Evolutionary conservation across 1,139 yeast genomes (phyloP).

Genomic region (Protomyces pachydermus): DNA sequence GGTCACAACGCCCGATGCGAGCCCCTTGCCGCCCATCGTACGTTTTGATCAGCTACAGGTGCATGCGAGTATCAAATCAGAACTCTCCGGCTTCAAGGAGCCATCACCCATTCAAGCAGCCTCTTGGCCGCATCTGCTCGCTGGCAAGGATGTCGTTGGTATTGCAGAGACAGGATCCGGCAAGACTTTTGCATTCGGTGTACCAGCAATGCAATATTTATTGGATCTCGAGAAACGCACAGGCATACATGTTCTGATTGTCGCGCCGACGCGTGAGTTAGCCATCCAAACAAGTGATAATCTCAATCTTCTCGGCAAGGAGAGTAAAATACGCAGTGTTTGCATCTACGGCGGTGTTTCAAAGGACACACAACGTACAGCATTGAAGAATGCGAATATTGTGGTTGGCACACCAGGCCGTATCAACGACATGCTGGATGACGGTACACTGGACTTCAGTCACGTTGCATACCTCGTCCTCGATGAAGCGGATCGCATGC

Average conservation of each 20-base stretch:
- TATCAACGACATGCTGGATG: slow-evolving; percentile 81
- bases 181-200: slow-evolving; percentile 94
- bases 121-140: slow-evolving; percentile 87
- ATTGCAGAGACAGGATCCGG: slow-evolving; percentile 99
- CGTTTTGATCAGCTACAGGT: slow-evolving; percentile 60
- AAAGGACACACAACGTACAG: slow-evolving; percentile 75
- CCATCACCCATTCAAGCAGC: slow-evolving; percentile 98
- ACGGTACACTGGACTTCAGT: slow-evolving; percentile 70
- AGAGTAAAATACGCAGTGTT: slow-evolving; percentile 62
- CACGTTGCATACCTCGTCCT: slow-evolving; percentile 72
- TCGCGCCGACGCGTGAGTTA: slow-evolving; percentile 95
- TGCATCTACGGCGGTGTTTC: slow-evolving; percentile 98
- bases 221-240: slow-evolving; percentile 35
- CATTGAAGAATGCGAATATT: slow-evolving; percentile 58
- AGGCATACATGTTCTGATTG: slow-evolving; percentile 70
- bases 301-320: slow-evolving; percentile 57
- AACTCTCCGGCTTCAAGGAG: slow-evolving; percentile 64
- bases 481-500: slow-evolving; percentile 98
- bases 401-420: slow-evolving; percentile 98
- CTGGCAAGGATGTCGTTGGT: slow-evolving; percentile 84
- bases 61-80: slow-evolving; percentile 52
- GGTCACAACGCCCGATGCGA: slow-evolving; percentile 61
- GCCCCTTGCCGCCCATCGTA: slow-evolving; percentile 61
- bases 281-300: slow-evolving; percentile 83
- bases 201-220: slow-evolving; percentile 84